Evolutionary conservation across 2,329 filamentous ascomycete genomes (phyloP), one percentile per base, ranked within the genome.

Genomic region (Penicillium digitatum): DNA sequence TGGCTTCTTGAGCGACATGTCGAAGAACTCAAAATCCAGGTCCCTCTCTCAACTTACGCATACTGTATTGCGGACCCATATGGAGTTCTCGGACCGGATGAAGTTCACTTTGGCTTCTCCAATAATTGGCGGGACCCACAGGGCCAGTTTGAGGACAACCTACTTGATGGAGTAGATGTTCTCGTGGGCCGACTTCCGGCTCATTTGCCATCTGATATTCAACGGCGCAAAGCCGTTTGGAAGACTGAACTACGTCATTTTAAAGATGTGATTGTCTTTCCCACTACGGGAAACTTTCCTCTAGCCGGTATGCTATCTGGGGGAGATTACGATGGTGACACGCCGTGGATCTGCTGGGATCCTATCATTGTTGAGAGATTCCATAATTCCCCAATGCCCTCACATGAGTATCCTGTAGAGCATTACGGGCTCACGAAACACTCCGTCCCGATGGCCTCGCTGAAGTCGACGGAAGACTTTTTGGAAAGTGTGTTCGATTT

Each of bases 261-360:
- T 9, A 76, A 77, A 43, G 80, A 86, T 62, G 76, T 86, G 0
- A 78, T 84, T 14, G 75, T 87, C 0, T 86, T 87, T 58, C 72
- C 84, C 0, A 76, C 74, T 0, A 74, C 67, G 54, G 84, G 84
- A 0, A 59, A 71, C 8, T 76, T 74, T 16, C 80, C 84, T 0
- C 69, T 84, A 0, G 84, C 83, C 0, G 76, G 76, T n/a, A 81
- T 83, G 64, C 70, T 87, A 0, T 84, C 84, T 24, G 84, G 84
- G 5, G 84, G 84, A 9, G 84, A 87, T 62, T 87, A 86, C 55
- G 84, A 87, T 59, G 84, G 84, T 0, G 84, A 87, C 54, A 78
- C 70, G 3, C 74, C 82, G 27, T 86, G 83, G 81, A 65, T 84
- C 0, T 84, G 81, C 62, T 87, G 82, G 82, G 82, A 86, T 48